Conservation (phyloP, 805 yeast species). For the Ogataea nitratoaversa region DNA sequence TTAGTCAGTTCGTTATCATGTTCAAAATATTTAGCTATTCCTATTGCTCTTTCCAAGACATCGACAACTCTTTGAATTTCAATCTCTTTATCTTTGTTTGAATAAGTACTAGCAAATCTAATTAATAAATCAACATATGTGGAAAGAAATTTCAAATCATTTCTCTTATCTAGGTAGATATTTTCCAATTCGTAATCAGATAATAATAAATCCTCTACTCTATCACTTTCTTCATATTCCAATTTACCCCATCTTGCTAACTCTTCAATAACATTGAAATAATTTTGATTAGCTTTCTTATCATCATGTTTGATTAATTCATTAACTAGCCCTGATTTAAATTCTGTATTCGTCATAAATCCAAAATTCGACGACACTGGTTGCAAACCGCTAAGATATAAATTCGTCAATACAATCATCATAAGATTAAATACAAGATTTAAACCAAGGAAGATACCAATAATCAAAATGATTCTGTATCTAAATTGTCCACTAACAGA, state of each 20-base stretch:
- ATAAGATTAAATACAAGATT: conserved; percentile 32
- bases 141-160: conserved; percentile 28
- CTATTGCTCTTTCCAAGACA: conserved; percentile 28
- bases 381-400: conserved; percentile 27
- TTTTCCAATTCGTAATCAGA: conserved; percentile 20
- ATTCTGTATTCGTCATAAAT: conserved; percentile 24
- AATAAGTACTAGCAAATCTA: conserved; percentile 35
- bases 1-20: conserved; percentile 10
- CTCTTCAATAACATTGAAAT: conserved; percentile 27
- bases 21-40: conserved; percentile 29
- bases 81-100: conserved; percentile 9
- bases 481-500: conserved; percentile 41
- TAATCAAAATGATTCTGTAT: conserved; percentile 39
- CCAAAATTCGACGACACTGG: conserved; percentile 27
- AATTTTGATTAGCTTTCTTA: conserved; percentile 31
- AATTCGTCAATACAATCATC: conserved; percentile 29
- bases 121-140: conserved; percentile 35
- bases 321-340: conserved; percentile 35
- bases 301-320: conserved; percentile 34
- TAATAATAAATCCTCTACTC: conserved; percentile 20
- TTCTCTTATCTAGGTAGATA: conserved; percentile 26
- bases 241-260: conserved; percentile 31
- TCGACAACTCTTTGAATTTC: conserved; percentile 22
- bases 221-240: conserved; percentile 14
- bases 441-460: conserved; percentile 39